Percentiles rank a stretch among this genome's conserved stretches.
Evolutionary conservation across 352 stramenopile species (phyloP).

Genomic region (Phytophthora multivora): DNA sequence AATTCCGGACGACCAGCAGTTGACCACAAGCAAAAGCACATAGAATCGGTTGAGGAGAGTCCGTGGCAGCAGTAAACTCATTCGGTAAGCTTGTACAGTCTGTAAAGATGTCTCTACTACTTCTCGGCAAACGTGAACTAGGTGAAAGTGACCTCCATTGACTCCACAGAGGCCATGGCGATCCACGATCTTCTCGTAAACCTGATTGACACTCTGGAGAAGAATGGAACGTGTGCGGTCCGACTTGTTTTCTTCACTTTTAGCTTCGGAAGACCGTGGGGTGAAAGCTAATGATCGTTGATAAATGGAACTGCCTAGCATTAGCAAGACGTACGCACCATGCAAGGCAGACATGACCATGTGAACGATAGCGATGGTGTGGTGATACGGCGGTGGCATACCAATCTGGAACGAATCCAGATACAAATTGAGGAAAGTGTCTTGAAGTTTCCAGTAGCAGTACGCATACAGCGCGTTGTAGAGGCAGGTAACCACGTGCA

Average conservation of each 20-base stretch:
- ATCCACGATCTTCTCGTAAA: conserved; percentile 10
- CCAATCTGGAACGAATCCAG: conserved; percentile 19
- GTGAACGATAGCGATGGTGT: conserved; percentile 16
- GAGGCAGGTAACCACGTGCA: conserved; percentile 3
- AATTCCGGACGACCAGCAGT: conserved; percentile 29
- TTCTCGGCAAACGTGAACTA: conserved; percentile 14
- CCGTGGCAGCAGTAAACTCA: conserved; percentile 30
- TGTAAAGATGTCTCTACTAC: conserved; percentile 31
- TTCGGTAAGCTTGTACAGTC: conserved; percentile 29
- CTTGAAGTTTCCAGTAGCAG: conserved; percentile 17
- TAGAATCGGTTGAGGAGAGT: conserved; percentile 40
- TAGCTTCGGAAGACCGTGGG: neutral
- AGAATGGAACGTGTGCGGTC: conserved; percentile 12
- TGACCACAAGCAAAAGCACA: conserved; percentile 32
- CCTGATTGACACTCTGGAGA: conserved; percentile 9
- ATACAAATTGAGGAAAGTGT: conserved; percentile 9
- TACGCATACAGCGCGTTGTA: conserved; percentile 14
- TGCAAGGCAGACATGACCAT: conserved; percentile 24
- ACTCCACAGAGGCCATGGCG: conserved; percentile 16
- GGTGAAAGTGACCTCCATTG: conserved; percentile 17
- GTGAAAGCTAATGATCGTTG: conserved; percentile 16
- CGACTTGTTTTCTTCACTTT: neutral
- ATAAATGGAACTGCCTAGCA: conserved; percentile 1
- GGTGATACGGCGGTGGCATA: conserved; percentile 18
- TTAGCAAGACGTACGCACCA: conserved; percentile 13